Percentiles rank a stretch among this genome's conserved stretches.
Evolutionary conservation across 2,329 filamentous ascomycete genomes (phyloP).

Genomic region (Alternaria conjuncta): DNA sequence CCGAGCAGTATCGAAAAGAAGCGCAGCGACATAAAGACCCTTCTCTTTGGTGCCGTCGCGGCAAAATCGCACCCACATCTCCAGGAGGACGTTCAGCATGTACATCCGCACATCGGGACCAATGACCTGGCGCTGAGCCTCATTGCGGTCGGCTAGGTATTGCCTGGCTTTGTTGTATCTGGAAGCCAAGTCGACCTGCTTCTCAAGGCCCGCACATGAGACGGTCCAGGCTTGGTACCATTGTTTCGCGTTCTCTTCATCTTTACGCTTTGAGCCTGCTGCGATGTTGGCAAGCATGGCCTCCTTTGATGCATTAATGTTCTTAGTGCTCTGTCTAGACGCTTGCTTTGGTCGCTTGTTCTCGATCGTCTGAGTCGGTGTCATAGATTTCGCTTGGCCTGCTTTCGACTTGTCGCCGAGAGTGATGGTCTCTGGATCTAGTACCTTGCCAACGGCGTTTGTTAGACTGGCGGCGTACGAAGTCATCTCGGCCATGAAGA

Average conservation of each 20-base stretch:
- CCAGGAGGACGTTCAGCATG: conserved; percentile 57
- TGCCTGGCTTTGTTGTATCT: conserved; percentile 59
- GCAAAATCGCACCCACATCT: conserved; percentile 55
- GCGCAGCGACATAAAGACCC: conserved; percentile 39
- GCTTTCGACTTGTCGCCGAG: conserved; percentile 34
- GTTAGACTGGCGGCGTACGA: conserved; percentile 22
- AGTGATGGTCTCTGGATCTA: conserved; percentile 28
- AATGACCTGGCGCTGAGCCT: conserved; percentile 48
- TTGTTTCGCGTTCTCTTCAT: conserved; percentile 50
- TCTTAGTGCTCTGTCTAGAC: conserved; percentile 34
- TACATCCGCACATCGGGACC: conserved; percentile 58
- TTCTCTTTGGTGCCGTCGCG: conserved; percentile 34
- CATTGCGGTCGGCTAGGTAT: conserved; percentile 54
- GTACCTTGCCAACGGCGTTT: conserved; percentile 22
- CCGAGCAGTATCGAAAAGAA: conserved; percentile 40
- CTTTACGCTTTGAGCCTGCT: conserved; percentile 50
- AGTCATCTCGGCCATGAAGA: conserved; percentile 25
- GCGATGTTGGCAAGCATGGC: conserved; percentile 54
- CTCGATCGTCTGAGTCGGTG: conserved; percentile 17
- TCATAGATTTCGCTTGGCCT: conserved; percentile 13
- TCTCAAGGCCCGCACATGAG: conserved; percentile 56
- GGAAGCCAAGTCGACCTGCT: conserved; percentile 50
- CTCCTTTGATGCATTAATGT: conserved; percentile 50
- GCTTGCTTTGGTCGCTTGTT: conserved; percentile 29
- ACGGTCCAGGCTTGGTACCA: conserved; percentile 55